Base-by-base conservation (phyloP, 345 rosid genomes). In the Boechera divaricarpa region DNA sequence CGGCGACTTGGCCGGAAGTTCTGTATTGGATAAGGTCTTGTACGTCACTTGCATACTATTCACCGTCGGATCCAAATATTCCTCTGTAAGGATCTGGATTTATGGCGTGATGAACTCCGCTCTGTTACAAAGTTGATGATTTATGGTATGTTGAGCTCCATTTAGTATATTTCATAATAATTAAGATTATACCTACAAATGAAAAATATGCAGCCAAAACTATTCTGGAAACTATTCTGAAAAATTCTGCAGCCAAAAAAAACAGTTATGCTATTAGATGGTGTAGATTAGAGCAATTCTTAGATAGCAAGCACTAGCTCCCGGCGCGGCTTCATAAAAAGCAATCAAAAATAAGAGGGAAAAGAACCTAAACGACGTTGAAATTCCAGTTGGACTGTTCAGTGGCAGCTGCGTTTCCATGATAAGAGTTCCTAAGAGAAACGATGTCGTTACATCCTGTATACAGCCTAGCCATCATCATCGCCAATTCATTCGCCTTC, bases 41-140 rank as follows among this genome's bases (percentile, higher is more conserved):
- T 21, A 94, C 87, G 24, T 94, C 98, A 53, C 68, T 85, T 6
- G 98, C 98, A 70, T 94, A 94, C 82, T 77, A 85, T 74, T 85
- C 87, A 29, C 93, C 97, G 60, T 92, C 95, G 0, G 97, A 87
- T 63, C 97, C 98, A 51, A 94, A 92, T 7, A 85, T 77, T 54
- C 98, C 97, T 67, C 98, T 83, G 76, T 92, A 94, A 1, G 98
- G 97, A 65, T 94, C 98, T 49, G 98, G 98, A 83, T 94, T 94
- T 80, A 89, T 21, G 54, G 97, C 92, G 82, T 94, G 98, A 72
- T 92, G 98, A 49, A 94, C 83, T 79, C 97, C 98, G 49, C 83
- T 90, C 98, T 94, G 90, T 75, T 67, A 48, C 71, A 63, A 54
- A 69, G 75, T 70, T 41, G 3, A 42, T 24, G n/a, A 13, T 44